phyloP scores from a whole-genome alignment of 2,329 filamentous ascomycete species.

The Paecilomyces variotii region DNA sequence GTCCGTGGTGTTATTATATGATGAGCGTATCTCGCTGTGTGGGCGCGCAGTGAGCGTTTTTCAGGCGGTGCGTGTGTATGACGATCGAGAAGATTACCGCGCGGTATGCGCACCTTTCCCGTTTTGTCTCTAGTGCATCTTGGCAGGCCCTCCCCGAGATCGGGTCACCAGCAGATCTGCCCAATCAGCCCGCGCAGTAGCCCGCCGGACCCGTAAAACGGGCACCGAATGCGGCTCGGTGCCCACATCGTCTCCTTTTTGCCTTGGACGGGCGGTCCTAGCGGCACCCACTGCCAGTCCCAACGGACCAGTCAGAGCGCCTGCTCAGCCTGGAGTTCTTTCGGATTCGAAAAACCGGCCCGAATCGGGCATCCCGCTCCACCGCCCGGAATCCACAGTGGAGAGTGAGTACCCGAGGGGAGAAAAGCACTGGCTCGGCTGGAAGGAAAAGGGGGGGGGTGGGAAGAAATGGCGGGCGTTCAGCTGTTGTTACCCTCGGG shows the following conservation, averaged over 20 bases:
- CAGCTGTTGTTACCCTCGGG: not conserved
- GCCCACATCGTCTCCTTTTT: not conserved
- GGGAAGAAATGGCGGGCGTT: not conserved
- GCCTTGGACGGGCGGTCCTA: not conserved
- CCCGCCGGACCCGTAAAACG: not conserved
- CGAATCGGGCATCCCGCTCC: conserved; percentile 19
- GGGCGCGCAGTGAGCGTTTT: not conserved
- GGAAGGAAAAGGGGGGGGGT: conserved; percentile 5
- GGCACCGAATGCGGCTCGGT: not conserved
- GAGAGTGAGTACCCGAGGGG: conserved; percentile 1
- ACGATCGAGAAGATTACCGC: not conserved
- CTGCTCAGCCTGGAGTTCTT: conserved; percentile 3
- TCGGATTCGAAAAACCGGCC: conserved; percentile 16
- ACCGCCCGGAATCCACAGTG: conserved; percentile 10
- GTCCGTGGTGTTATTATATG: not conserved
- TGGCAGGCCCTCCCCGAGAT: not conserved
- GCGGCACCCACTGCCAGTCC: conserved; percentile 8
- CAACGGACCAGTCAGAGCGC: conserved; percentile 5
- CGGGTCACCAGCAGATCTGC: not conserved
- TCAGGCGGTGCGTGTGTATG: not conserved
- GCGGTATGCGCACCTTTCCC: not conserved
- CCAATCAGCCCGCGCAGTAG: not conserved
- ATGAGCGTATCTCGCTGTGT: too few species aligned
- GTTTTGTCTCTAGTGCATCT: not conserved
- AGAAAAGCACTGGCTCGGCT: conserved; percentile 6